Base-by-base conservation (phyloP, 768 basidiomycete genomes). In the Trametes punicea region DNA sequence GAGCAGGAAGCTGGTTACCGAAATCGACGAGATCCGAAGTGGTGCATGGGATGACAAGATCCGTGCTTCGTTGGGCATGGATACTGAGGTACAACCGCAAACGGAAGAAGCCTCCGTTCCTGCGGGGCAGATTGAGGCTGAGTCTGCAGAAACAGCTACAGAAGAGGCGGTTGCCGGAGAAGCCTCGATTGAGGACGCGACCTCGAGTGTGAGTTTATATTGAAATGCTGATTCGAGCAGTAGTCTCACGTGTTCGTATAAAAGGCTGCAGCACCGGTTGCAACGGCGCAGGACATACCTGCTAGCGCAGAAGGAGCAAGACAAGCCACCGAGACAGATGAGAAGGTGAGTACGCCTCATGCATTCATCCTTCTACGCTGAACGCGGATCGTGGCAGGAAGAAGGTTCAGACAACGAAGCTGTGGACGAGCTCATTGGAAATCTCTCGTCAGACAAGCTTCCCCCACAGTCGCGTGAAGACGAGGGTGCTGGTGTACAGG, bases 11-110 rank as follows among this genome's bases (percentile, higher is more conserved):
- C 75, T 93, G 13, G 76, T 85, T 18, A 71, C 78, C 3, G 93
- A 95, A 70, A 90, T 94, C 41, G 82, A 89, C 46, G 82, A 83
- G 2, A 88, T 93, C 57, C 83, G 85, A 25, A 73, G 78, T 11
- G 90, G 90, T 1, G 69, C 71, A 49, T 83, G 84, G 81, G 87
- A 88, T 63, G 74, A 76, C 46, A 72, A 71, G 61, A 79, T 87
- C 16, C 70, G 63, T 57, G 65, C 66, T 3, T 53, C 56, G 10
- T 6, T 54, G 6, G 51, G 41, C 0, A 2, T 44, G 2, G 54
- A 31, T 15, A 5, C 47, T 21, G 34, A 29, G 4, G 8, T 25
- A 16, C 26, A 51, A 5, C 20, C 50, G 7, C 23, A 36, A 13
- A 18, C 29, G 18, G 49, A 55, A 18, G 49, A 46, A 27, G 33